phyloP scores from a whole-genome alignment of 78 protist genomes.

The Thecamonas trahens region DNA sequence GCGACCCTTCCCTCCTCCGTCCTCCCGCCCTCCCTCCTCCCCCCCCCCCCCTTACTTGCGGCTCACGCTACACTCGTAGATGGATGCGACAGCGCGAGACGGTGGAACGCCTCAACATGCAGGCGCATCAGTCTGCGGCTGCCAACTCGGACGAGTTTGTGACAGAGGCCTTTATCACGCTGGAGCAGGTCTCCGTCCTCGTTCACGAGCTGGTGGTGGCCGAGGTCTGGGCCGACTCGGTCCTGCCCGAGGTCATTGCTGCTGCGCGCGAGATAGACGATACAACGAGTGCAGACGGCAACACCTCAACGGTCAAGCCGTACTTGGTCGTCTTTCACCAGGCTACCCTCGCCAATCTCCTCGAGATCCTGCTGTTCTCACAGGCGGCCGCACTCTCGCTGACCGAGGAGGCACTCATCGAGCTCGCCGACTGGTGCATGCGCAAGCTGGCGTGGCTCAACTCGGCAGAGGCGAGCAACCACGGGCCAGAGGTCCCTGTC shows the following conservation, averaged over 20 bases:
- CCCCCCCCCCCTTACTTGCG: too few relatives aligned
- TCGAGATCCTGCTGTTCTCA: constrained; percentile 4
- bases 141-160: constrained; percentile 8
- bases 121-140: constrained; percentile 7
- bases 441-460: constrained; percentile 6
- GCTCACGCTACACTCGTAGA: too few relatives aligned
- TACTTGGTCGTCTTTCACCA: constrained; percentile 9
- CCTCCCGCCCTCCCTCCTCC: too few relatives aligned
- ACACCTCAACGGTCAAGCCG: not conserved
- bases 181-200: constrained; percentile 4
- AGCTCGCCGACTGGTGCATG: constrained; percentile 8
- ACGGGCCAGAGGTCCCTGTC: not conserved
- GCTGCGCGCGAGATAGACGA: too few relatives aligned
- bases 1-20: too few relatives aligned
- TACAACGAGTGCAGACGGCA: too few relatives aligned
- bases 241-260: too few relatives aligned
- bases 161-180: constrained; percentile 2
- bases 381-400: not conserved
- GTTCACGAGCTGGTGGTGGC: not conserved
- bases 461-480: not conserved
- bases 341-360: constrained; percentile 14
- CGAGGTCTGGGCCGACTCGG: not conserved
- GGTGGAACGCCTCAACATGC: constrained; percentile 1
- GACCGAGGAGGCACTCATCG: not conserved
- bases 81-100: constrained; percentile 6